Conservation (phyloP, 768 basidiomycete species). For the Leccinum subgranulosum region DNA sequence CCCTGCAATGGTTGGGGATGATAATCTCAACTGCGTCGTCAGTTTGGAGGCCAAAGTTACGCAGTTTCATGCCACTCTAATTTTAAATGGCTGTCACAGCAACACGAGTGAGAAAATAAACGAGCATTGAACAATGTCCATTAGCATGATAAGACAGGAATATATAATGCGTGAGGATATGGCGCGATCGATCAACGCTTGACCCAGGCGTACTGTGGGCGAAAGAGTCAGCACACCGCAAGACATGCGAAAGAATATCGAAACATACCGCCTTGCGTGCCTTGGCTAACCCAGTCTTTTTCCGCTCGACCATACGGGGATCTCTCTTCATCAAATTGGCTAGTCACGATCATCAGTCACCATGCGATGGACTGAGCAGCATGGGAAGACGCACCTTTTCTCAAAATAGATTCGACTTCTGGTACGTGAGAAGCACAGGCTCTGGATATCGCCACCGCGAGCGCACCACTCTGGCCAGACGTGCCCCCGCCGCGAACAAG, state of each 20-base stretch:
- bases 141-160: not conserved
- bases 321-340: conserved; percentile 87
- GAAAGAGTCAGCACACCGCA: conserved; percentile 6
- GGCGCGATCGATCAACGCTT: conserved; percentile 62
- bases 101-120: not conserved
- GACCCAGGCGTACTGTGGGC: conserved; percentile 85
- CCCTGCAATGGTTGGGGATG: no score
- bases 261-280: conserved; percentile 81
- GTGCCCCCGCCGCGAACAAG: conserved; percentile 83
- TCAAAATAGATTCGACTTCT: conserved; percentile 59
- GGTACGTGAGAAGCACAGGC: conserved; percentile 72
- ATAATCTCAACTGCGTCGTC: not conserved
- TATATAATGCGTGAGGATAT: not conserved
- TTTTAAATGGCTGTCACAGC: not conserved
- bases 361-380: not conserved
- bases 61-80: not conserved
- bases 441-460: conserved; percentile 74
- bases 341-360: conserved; percentile 28
- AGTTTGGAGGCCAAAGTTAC: not conserved
- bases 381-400: conserved; percentile 50
- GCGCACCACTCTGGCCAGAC: conserved; percentile 90
- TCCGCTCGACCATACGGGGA: conserved; percentile 97
- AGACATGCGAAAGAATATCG: not conserved
- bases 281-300: conserved; percentile 92
- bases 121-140: not conserved